These are phyloP conservation scores for Thamnidium elegans DNA, from an alignment of 192 early-diverging fungal genomes.

Conservation along the genomic window DNA sequence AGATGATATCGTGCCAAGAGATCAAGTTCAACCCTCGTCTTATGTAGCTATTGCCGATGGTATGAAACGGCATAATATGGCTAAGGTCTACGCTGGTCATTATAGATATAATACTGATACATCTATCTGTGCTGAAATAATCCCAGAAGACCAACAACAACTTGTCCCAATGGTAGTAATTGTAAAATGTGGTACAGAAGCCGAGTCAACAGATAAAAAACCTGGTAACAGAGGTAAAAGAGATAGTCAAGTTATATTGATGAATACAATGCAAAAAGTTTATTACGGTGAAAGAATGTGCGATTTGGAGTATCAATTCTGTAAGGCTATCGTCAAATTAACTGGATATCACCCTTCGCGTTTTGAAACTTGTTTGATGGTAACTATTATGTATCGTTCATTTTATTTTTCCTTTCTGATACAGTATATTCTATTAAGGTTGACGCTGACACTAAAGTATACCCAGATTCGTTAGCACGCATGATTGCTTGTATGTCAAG, in stretches of 20 bases:
- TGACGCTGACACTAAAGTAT: conserved; percentile 83
- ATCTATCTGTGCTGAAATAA: conserved; percentile 19
- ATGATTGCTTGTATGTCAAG: conserved; percentile 88
- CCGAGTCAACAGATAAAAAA: conserved; percentile 61
- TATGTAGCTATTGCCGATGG: conserved; percentile 91
- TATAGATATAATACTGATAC: conserved; percentile 70
- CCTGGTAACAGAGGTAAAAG: conserved; percentile 89
- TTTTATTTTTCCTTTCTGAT: background rate
- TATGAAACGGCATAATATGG: conserved; percentile 86
- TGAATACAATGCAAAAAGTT: conserved; percentile 87
- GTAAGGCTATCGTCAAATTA: conserved; percentile 67
- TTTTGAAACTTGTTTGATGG: conserved; percentile 76
- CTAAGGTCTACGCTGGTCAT: conserved; percentile 88
- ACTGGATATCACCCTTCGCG: conserved; percentile 66
- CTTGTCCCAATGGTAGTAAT: conserved; percentile 70
- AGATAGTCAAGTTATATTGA: conserved; percentile 91
- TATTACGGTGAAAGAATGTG: conserved; percentile 81
- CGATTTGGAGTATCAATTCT: conserved; percentile 75
- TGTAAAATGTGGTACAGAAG: conserved; percentile 72
- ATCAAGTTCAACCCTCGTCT: conserved; percentile 67
- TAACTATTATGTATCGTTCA: conserved; percentile 23
- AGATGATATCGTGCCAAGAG: conserved; percentile 60
- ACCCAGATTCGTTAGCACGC: conserved; percentile 68
- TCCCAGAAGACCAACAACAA: conserved; percentile 44
- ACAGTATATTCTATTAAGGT: conserved; percentile 54